Base-by-base conservation (phyloP, 805 yeast species). In the Scheffersomyces lignosus region DNA sequence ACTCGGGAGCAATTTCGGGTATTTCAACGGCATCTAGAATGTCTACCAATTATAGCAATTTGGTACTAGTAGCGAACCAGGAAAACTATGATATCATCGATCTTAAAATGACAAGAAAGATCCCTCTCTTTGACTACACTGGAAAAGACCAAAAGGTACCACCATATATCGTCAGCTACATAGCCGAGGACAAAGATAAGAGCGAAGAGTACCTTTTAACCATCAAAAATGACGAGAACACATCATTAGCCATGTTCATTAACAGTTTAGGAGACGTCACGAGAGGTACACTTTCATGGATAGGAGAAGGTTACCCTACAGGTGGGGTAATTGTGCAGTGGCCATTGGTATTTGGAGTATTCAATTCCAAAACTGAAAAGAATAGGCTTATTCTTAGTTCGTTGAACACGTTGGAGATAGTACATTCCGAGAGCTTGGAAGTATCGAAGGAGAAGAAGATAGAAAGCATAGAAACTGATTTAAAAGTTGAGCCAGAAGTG, bases 171-270 rank as follows among this genome's bases (percentile, higher is more conserved):
- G 41, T 56, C 4, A 50, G 60, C 6, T 62, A 34, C 14, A 25
- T 18, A 15, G 49, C 41, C 12, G 22, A 27, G 14, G 41, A 43
- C 26, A 33, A 36, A 12, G 23, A 31, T 5, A 33, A 41, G 24
- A 10, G 9, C 7, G 70, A 65, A 34, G 65, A 60, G 41, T 58
- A 62, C 29, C 36, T 69, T 33, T 55, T 68, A 23, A 52, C 68
- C 1, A 58, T 67, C 14, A 49, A 55, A 35, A 53, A 71, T 1
- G 72, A 62, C 27, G 46, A 49, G 4, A 26, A 43, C 5, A 57
- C 64, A 1, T 58, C 72, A 1, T 59, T 68, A 44, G 68, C 68
- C 6, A 66, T 68, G 73, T 65, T 70, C 38, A 56, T 65, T 17
- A 58, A 66, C 37, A 47, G 61, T 0, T 31, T 43, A 12, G 74